These are phyloP conservation scores for Fonsecaea monophora DNA, from an alignment of 2,329 filamentous ascomycete species.

Conservation along the genomic window DNA sequence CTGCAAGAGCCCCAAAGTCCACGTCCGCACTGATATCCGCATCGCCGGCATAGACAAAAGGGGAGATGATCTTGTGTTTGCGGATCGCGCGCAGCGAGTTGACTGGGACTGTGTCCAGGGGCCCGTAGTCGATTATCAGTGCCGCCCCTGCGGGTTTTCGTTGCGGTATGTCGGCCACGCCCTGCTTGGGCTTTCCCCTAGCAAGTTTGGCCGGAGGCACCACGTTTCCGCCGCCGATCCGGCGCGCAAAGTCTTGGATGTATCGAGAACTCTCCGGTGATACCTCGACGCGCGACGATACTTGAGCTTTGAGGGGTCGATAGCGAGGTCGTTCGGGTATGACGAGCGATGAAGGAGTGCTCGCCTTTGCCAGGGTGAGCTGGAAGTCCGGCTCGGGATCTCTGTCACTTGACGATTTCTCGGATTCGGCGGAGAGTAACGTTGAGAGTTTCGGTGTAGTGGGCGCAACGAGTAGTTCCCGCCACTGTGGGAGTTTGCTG, in stretches of 20 bases:
- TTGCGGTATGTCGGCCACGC: constrained; percentile 56
- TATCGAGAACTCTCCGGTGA: constrained; percentile 86
- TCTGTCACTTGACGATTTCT: constrained; percentile 46
- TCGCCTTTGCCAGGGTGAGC: constrained; percentile 74
- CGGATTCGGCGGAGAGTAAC: constrained; percentile 50
- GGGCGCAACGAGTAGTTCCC: constrained; percentile 78
- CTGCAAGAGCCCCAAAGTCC: constrained; percentile 86
- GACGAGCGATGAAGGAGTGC: constrained; percentile 83
- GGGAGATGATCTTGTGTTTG: constrained; percentile 75
- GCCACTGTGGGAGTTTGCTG: constrained; percentile 69
- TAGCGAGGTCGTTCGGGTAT: constrained; percentile 83
- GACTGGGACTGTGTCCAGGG: constrained; percentile 75
- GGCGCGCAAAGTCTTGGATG: constrained; percentile 77
- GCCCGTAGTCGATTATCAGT: constrained; percentile 95
- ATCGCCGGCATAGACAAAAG: constrained; percentile 78
- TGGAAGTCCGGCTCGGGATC: constrained; percentile 80
- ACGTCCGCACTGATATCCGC: constrained; percentile 93
- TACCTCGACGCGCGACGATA: constrained; percentile 81
- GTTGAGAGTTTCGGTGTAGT: constrained; percentile 65
- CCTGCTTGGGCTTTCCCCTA: constrained; percentile 40
- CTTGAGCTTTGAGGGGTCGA: constrained; percentile 70
- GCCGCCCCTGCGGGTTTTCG: constrained; percentile 79
- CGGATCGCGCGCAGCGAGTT: constrained; percentile 92
- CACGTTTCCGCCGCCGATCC: constrained; percentile 76
- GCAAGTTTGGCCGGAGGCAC: constrained; percentile 13